Base-by-base conservation (phyloP, 2,329 filamentous ascomycete species). In the Arthrobotrys pseudoclavata region DNA sequence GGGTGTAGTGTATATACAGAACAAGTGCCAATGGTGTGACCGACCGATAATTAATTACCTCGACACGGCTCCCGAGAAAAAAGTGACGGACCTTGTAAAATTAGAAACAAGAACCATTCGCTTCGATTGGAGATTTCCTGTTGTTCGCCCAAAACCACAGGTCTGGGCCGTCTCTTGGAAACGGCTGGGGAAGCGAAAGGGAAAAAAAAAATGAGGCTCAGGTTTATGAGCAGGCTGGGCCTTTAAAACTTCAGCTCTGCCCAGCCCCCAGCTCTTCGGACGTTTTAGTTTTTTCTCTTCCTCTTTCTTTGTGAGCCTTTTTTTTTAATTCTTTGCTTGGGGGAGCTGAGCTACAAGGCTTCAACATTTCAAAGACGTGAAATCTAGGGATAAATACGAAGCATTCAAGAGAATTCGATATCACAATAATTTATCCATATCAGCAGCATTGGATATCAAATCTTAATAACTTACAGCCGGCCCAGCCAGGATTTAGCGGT, bases 11-110 rank as follows among this genome's bases (percentile, higher is more conserved):
- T 34, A 40, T 15, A 1, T 40, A n/a, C 13, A 9, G 37, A 57
- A 57, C 55, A 40, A 42, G 34, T n/a, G 34, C 34, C 34, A 31
- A 70, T 62, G 55, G 55, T 52, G 67, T 70, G 67, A 60, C 55
- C 12, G 55, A 42, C n/a, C n/a, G n/a, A n/a, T n/a, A n/a, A n/a
- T n/a, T 57, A 64, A 64, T 71, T 26, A 71, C 64, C 47, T 29
- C 57, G 68, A 71, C 68, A 57, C 68, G 18, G 18, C 34, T 9
- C 55, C 18, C 7, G 34, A 10, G 42, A 45, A 15, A n/a, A 60
- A 42, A 60, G 34, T 60, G 55, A 40, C 42, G 34, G 55, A n/a
- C 34, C 55, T 57, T 57, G 55, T 60, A 60, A 60, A 60, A 60
- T 60, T 60, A 42, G 34, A 40, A 60, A 60, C 55, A 42, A 26